Conservation (phyloP, 306 rosid genomes). For the Cyclanthera cordifolia region DNA sequence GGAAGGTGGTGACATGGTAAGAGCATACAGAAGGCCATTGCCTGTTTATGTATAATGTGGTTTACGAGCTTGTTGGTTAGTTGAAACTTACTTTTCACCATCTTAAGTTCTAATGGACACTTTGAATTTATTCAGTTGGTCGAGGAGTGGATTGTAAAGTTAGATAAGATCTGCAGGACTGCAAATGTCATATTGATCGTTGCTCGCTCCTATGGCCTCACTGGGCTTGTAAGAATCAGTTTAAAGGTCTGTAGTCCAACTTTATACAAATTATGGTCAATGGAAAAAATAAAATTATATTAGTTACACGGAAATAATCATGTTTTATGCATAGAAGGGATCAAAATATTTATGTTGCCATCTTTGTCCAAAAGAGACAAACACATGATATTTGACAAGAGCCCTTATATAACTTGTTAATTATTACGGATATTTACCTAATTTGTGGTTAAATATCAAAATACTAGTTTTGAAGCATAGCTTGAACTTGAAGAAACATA, state of each 20-base stretch:
- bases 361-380: neutral
- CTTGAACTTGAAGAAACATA: constrained; percentile 5
- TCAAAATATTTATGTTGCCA: neutral
- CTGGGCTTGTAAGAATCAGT: constrained; percentile 89
- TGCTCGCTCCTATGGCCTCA: constrained; percentile 95
- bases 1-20: neutral
- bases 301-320: neutral
- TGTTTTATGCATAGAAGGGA: neutral
- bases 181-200: constrained; percentile 63
- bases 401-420: neutral
- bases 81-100: neutral
- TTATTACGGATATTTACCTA: constrained; percentile 2
- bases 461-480: constrained; percentile 4
- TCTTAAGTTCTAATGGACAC: constrained; percentile 17
- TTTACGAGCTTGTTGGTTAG: neutral
- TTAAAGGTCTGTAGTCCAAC: constrained; percentile 42
- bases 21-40: neutral
- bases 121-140: constrained; percentile 46
- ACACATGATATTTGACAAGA: neutral
- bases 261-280: neutral
- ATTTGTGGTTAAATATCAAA: constrained; percentile 1
- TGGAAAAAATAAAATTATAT: neutral
- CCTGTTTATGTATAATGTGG: neutral
- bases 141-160: constrained; percentile 80
- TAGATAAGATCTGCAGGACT: constrained; percentile 72